Percentiles rank a stretch among this genome's conserved stretches.
phyloP scores from a whole-genome alignment of 148 eudicot genomes.

The Persicaria tinctoria region DNA sequence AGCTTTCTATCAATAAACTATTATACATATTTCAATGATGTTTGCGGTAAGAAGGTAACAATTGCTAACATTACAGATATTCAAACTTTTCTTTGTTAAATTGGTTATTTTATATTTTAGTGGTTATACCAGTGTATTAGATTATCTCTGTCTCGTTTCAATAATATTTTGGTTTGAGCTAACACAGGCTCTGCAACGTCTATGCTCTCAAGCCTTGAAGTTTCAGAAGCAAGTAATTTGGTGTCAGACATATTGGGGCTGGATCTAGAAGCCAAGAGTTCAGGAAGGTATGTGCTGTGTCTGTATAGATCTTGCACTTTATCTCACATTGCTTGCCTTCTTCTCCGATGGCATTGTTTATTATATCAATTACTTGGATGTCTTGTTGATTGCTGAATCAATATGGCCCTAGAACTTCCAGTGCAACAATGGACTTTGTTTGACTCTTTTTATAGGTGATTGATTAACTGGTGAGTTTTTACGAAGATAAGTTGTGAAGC shows the following conservation, averaged over 20 bases:
- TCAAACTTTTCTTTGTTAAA: neutral
- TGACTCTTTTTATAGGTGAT: neutral
- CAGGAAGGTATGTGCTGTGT: constrained; percentile 67
- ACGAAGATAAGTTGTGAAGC: neutral
- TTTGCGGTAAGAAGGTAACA: neutral
- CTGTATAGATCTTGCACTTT: neutral
- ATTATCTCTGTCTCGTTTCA: neutral
- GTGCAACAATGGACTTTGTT: neutral
- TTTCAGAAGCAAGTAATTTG: too few species aligned
- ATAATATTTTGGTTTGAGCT: neutral
- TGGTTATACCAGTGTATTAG: neutral
- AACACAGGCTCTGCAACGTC: too few species aligned
- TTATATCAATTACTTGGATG: neutral
- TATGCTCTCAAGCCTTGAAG: too few species aligned
- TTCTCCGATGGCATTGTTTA: constrained; percentile 9
- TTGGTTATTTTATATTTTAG: neutral
- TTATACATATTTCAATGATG: neutral
- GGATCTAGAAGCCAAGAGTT: constrained; percentile 23
- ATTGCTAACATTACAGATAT: neutral
- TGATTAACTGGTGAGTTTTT: neutral
- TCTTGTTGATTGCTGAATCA: neutral
- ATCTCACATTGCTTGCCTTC: neutral
- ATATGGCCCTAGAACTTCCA: neutral
- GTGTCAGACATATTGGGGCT: too few species aligned
- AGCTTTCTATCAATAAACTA: neutral